phyloP scores from a whole-genome alignment of 1,139 yeast genomes.

The Wickerhamomyces sp. region DNA sequence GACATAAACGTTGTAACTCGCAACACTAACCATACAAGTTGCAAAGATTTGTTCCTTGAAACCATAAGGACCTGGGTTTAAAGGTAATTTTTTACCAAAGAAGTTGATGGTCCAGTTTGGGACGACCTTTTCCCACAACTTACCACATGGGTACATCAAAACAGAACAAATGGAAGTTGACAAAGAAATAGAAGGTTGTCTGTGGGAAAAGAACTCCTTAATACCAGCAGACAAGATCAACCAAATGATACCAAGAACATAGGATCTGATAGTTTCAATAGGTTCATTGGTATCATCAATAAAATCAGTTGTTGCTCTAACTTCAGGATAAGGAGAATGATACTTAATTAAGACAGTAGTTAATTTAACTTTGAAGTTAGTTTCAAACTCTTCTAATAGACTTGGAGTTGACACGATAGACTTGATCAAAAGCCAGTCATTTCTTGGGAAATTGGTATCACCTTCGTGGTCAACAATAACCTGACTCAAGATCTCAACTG shows the following conservation, averaged over 20 bases:
- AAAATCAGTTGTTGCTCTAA: conserved; percentile 53
- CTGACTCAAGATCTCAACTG: conserved; percentile 38
- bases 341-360: conserved; percentile 46
- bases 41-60: conserved; percentile 67
- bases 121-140: conserved; percentile 31
- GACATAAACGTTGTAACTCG: conserved; percentile 49
- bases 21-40: conserved; percentile 40
- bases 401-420: conserved; percentile 22
- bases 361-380: conserved; percentile 32
- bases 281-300: conserved; percentile 45
- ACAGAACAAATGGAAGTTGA: conserved; percentile 49
- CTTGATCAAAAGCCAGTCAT: conserved; percentile 30
- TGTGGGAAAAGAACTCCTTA: conserved; percentile 53
- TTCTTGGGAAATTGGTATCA: conserved; percentile 47
- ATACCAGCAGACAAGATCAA: conserved; percentile 50
- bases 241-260: conserved; percentile 53
- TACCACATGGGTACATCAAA: conserved; percentile 55
- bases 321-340: conserved; percentile 63
- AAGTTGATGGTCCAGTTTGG: conserved; percentile 46
- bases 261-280: conserved; percentile 55
- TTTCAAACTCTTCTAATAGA: conserved; percentile 3
- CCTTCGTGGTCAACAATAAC: conserved; percentile 37
- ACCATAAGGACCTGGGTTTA: conserved; percentile 63
- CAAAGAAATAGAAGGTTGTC: conserved; percentile 49
- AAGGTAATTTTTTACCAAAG: conserved; percentile 34